Evolutionary conservation across 2,329 filamentous ascomycete species (phyloP).

Genomic region (Neonectria ditissima): DNA sequence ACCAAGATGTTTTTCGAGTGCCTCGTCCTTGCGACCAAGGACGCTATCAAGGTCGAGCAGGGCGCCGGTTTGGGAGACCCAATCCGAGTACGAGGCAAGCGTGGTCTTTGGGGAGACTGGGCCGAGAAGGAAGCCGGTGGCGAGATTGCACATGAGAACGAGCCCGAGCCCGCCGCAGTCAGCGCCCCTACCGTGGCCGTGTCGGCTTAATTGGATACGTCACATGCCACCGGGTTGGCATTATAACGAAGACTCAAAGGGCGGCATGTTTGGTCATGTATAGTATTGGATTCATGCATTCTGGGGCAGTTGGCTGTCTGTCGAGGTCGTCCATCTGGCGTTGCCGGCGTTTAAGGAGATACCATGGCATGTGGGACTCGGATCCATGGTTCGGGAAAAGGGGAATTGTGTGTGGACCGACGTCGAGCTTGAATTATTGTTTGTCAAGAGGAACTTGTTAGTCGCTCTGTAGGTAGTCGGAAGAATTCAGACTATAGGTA

Average conservation of each 20-base stretch:
- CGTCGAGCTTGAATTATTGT: constrained; percentile 29
- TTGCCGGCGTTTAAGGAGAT: constrained; percentile 56
- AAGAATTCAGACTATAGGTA: constrained; percentile 23
- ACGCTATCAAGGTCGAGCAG: constrained; percentile 97
- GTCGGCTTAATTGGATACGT: constrained; percentile 48
- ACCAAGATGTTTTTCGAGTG: constrained; percentile 99
- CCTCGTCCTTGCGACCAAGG: constrained; percentile 94
- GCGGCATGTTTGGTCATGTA: constrained; percentile 48
- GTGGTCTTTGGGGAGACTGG: constrained; percentile 97
- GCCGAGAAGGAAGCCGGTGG: constrained; percentile 81
- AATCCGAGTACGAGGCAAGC: constrained; percentile 88
- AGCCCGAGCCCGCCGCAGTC: constrained; percentile 53
- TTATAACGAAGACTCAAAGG: constrained; percentile 40
- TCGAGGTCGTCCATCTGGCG: constrained; percentile 48
- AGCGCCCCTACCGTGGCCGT: constrained; percentile 52
- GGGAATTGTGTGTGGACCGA: constrained; percentile 29
- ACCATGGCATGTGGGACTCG: constrained; percentile 50
- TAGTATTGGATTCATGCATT: constrained; percentile 52
- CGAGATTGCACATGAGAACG: constrained; percentile 66
- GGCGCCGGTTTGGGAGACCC: constrained; percentile 79
- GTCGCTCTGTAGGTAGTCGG: constrained; percentile 27
- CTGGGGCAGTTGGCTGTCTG: constrained; percentile 46
- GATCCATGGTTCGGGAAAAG: constrained; percentile 44
- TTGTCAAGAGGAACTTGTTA: constrained; percentile 29
- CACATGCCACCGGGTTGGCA: constrained; percentile 9